Base-by-base conservation (phyloP, 805 yeast species). In the Myxozyma mucilagina region DNA sequence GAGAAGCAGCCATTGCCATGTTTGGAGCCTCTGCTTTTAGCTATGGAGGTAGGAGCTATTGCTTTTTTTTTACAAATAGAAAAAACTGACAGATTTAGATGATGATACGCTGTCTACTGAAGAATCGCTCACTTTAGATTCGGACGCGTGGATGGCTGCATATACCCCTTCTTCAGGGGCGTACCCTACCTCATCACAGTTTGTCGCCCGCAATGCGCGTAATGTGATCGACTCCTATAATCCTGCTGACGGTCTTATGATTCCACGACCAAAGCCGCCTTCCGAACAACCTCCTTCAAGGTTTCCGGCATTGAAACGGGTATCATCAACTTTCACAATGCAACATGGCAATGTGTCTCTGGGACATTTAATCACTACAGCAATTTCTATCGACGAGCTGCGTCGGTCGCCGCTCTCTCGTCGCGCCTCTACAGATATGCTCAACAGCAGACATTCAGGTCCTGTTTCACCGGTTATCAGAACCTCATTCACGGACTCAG, bases 31-130 rank as follows among this genome's bases (percentile, higher is more conserved):
- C 57, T 8, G 65, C 65, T 4, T 61, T 61, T 24, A 42, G 41
- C 20, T 48, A 42, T 31, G 59, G 61, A 32, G 38, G 58, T 53
- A 14, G 9, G 50, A 24, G 18, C 32, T 16, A 36, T 36, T 20
- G 11, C 47, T 18, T 20, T 20, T 11, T 24, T 49, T 8, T 41
- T n/a, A 41, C 45, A 4, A 41, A 2, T 38, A 38, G n/a, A 38
- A n/a, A 5, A 38, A 52, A 49, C 55, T 42, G 32, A 31, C 47
- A 14, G 10, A n/a, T 6, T 9, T 36, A 59, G 65, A 55, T 39
- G 66, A 59, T 49, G 66, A 62, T 49, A 35, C 59, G 20, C 52
- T 62, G 32, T 62, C 66, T 9, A 48, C 61, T n/a, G 66, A 62
- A 39, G 66, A 62, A 32, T 53, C 66, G 20, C 45, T 56, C 36